These are phyloP conservation scores for Colletotrichum sp. DNA, from an alignment of 2,329 filamentous ascomycete genomes.

Conservation along the genomic window DNA sequence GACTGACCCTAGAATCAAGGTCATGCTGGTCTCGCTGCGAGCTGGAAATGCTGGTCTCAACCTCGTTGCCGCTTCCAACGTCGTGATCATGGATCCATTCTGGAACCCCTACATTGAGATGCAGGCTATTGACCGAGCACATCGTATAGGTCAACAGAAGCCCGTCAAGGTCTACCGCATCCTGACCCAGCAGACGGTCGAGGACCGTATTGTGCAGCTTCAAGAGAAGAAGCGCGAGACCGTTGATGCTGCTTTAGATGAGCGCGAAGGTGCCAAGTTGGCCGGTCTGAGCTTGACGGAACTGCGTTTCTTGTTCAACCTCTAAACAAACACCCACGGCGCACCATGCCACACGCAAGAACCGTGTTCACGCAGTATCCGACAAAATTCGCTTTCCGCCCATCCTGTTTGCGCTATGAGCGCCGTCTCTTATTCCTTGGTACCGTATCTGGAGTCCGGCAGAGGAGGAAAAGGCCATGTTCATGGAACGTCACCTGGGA, in stretches of 20 bases:
- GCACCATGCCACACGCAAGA: not conserved
- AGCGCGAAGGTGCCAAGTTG: slow-evolving; percentile 70
- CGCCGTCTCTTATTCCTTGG: not conserved
- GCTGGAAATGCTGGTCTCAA: slow-evolving; percentile 89
- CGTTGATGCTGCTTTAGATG: slow-evolving; percentile 81
- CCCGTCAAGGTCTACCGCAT: slow-evolving; percentile 82
- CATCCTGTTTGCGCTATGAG: not conserved
- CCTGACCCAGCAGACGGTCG: slow-evolving; percentile 78
- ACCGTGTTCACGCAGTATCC: not conserved
- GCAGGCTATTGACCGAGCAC: slow-evolving; percentile 88
- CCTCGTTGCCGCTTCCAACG: slow-evolving; percentile 79
- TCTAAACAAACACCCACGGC: not conserved
- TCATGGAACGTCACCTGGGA: not conserved
- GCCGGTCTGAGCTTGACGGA: slow-evolving; percentile 70
- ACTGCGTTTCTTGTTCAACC: slow-evolving; percentile 70
- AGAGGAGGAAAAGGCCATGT: not conserved
- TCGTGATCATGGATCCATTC: slow-evolving; percentile 91
- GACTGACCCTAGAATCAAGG: slow-evolving; percentile 60
- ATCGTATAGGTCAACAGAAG: slow-evolving; percentile 81
- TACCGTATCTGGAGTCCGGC: not conserved
- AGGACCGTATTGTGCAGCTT: slow-evolving; percentile 82
- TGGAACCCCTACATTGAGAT: slow-evolving; percentile 95
- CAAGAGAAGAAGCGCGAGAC: slow-evolving; percentile 80
- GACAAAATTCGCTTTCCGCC: not conserved
- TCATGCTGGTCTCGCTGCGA: slow-evolving; percentile 81